A percentile compares a stretch with the other conserved stretches of the same genome.
phyloP scores from a whole-genome alignment of 2,329 filamentous ascomycete genomes.

The Botrytis tulipae region DNA sequence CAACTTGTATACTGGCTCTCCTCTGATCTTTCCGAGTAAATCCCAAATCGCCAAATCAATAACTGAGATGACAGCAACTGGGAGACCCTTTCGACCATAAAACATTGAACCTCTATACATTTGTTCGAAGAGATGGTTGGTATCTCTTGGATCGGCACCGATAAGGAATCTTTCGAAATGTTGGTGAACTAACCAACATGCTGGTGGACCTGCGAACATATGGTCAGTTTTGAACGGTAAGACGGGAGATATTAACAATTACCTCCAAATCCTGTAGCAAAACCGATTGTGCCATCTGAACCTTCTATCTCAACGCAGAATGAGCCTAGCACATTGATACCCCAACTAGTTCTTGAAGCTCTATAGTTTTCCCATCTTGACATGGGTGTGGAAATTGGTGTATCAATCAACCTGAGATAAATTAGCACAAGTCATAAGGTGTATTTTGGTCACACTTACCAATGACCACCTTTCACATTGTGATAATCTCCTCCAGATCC shows the following conservation, averaged over 20 bases:
- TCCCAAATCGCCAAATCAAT: conserved; percentile 95
- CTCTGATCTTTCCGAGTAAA: conserved; percentile 82
- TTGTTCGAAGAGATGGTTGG: conserved; percentile 89
- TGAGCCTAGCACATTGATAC: conserved; percentile 91
- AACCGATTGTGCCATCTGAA: conserved; percentile 86
- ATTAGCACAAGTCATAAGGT: neutral
- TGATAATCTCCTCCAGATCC: conserved; percentile 78
- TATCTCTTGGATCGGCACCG: conserved; percentile 84
- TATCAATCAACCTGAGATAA: conserved; percentile 77
- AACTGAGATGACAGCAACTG: conserved; percentile 87
- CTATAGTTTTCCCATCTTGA: conserved; percentile 87
- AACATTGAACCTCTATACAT: conserved; percentile 98
- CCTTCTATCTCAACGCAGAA: conserved; percentile 90
- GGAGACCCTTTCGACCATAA: conserved; percentile 89
- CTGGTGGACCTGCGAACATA: conserved; percentile 64
- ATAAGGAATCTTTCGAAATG: conserved; percentile 92
- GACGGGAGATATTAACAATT: conserved; percentile 26
- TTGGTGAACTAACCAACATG: conserved; percentile 89
- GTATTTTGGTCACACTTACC: conserved; percentile 45
- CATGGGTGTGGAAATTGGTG: conserved; percentile 89
- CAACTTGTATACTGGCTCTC: conserved; percentile 91
- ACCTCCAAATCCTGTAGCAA: conserved; percentile 90
- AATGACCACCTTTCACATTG: conserved; percentile 77
- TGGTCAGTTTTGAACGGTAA: conserved; percentile 19
- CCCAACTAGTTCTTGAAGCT: conserved; percentile 85